Base-by-base conservation (phyloP, 768 basidiomycete genomes). In the Lactarius quietus region DNA sequence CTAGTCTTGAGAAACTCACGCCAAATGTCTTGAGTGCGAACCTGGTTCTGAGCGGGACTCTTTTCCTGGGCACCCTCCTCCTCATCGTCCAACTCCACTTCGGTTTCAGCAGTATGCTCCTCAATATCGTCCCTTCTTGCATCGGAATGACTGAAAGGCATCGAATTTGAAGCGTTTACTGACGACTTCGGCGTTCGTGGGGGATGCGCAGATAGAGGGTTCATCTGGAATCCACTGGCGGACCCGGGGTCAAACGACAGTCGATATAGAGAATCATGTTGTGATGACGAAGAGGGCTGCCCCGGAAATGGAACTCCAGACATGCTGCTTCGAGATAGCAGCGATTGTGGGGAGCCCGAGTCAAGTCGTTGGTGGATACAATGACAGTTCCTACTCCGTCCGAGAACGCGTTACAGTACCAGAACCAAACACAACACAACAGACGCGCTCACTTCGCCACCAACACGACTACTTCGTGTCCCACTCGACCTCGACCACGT, bases 1-100 rank as follows among this genome's bases (percentile, higher is more conserved):
- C 88, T 90, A 33, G 90, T 87, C 71, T 86, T 80, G 60, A 93
- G 78, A 74, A 93, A 84, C 63, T 93, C 92, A 68, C 86, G 81
- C 90, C 89, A 92, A 8, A 94, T 82, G 36, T 92, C 90, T 72
- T 88, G 87, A 51, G 74, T 75, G 35, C 79, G 76, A 29, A 92
- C 79, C 61, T 76, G 82, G 70, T 74, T 74, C 70, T 82, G 81
- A 14, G 79, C 79, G 3, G 63, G 29, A 28, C 43, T 45, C 57
- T 62, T 69, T 51, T 60, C 60, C 38, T 72, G 55, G 18, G 36
- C 75, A 29, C 76, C 77, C 31, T 74, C 73, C 12, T 74, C 73
- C 26, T 75, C 76, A 3, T 70, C 75, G 14, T 76, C 76, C 15
- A 74, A 74, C 20, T 70, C 74, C 17, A 74, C 72, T 69, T 72